A percentile compares a stretch with the other conserved stretches of the same genome.
Evolutionary conservation across 371 early-diverging fungal genomes (phyloP).

Genomic region (Apophysomyces sp.): DNA sequence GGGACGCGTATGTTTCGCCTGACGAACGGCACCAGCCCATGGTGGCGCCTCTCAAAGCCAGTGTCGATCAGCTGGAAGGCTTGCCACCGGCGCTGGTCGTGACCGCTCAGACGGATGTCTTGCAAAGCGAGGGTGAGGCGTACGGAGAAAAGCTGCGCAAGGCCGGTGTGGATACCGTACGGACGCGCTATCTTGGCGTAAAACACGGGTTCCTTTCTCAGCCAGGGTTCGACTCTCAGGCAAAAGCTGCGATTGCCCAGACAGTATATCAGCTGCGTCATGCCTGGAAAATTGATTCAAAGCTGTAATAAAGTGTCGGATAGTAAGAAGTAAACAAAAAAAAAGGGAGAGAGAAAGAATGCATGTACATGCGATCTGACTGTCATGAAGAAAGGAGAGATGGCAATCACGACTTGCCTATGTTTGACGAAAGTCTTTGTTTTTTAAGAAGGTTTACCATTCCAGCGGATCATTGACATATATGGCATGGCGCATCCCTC

Average conservation of each 20-base stretch:
- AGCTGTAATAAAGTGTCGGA: not conserved
- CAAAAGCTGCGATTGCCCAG: conserved; percentile 19
- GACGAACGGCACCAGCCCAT: not conserved
- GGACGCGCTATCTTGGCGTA: conserved; percentile 16
- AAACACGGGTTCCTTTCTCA: conserved; percentile 25
- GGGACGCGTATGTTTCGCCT: conserved; percentile 17
- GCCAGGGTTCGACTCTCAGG: conserved; percentile 11
- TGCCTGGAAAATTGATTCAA: conserved; percentile 10
- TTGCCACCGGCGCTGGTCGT: conserved; percentile 35
- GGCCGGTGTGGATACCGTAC: conserved; percentile 29
- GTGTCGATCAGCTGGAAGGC: conserved; percentile 24
- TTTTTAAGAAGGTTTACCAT: no score
- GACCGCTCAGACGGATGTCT: conserved; percentile 32
- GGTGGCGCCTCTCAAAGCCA: conserved; percentile 16
- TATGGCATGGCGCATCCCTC: no score
- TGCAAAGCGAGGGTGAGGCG: conserved; percentile 37
- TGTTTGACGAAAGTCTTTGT: no score
- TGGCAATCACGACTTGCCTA: no score
- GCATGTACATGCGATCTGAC: no score
- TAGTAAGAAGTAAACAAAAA: not conserved
- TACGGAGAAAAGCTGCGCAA: conserved; percentile 23
- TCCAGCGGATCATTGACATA: no score
- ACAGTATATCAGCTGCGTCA: conserved; percentile 14
- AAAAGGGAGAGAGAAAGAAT: no score
- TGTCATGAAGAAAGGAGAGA: no score